Percentiles rank a stretch among this genome's conserved stretches.
phyloP scores from a whole-genome alignment of 805 yeast species.

The Candida fluviatilis region DNA sequence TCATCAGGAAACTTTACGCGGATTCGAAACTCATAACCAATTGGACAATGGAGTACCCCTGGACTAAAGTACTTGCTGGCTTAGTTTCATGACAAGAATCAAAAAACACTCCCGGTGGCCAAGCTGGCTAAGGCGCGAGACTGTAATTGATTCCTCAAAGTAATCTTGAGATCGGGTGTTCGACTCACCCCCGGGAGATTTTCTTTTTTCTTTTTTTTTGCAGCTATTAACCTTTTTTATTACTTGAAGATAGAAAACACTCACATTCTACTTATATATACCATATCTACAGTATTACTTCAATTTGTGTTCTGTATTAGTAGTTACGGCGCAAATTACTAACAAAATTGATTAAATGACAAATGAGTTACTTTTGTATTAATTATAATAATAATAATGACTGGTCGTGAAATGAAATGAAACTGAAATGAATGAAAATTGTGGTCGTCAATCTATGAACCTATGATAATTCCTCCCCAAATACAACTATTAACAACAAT shows the following conservation, averaged over 20 bases:
- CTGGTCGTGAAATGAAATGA: not conserved
- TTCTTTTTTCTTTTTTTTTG: conserved; percentile 10
- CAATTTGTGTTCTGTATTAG: no score
- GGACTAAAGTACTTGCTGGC: no score
- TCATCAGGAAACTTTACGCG: no score
- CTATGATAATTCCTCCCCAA: conserved; percentile 8
- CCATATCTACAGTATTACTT: no score
- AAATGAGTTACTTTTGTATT: no score
- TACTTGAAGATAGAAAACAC: not conserved
- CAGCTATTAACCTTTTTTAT: not conserved
- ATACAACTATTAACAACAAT: conserved; percentile 12
- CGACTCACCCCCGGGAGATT: conserved; percentile 49
- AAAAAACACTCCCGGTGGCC: conserved; percentile 47
- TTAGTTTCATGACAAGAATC: no score
- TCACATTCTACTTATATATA: no score
- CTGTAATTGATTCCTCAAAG: conserved; percentile 38
- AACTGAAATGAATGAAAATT: not conserved
- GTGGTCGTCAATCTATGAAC: not conserved
- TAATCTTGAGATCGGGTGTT: conserved; percentile 48
- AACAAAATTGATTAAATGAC: no score
- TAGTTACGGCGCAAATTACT: no score
- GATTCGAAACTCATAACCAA: no score
- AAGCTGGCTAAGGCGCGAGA: conserved; percentile 50
- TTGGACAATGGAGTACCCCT: no score
- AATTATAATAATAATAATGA: no score